Conservation (phyloP, 176 grass and related monocot species). For the Rhynchospora pubera region DNA sequence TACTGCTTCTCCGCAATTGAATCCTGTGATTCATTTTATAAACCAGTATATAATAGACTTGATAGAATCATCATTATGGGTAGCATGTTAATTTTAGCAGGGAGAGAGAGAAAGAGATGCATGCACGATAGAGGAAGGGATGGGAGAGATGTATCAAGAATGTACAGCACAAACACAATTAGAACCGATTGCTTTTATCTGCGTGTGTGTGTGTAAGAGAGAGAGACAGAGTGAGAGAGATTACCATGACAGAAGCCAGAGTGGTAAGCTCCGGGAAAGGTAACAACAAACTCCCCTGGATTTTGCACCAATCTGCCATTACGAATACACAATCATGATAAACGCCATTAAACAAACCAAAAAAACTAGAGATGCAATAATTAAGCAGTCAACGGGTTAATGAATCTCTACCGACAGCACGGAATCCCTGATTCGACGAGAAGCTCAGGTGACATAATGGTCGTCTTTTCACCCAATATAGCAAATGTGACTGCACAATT, state of each 20-base stretch:
- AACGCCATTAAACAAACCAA: conserved; percentile 9
- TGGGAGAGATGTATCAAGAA: neutral
- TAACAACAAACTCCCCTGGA: conserved; percentile 95
- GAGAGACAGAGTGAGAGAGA: neutral
- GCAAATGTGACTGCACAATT: conserved; percentile 62
- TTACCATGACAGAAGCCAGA: conserved; percentile 76
- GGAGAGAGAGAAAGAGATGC: neutral
- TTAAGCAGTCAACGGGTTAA: neutral
- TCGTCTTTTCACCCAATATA: conserved; percentile 77
- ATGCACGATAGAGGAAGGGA: neutral
- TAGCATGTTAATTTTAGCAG: neutral
- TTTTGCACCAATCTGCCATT: conserved; percentile 86
- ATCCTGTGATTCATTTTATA: conserved; percentile 41
- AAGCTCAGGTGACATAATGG: conserved; percentile 84
- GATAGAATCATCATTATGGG: neutral
- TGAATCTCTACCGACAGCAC: conserved; percentile 63
- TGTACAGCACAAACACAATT: neutral
- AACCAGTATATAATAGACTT: neutral
- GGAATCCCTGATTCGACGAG: conserved; percentile 69
- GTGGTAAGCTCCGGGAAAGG: conserved; percentile 94
- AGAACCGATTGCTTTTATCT: neutral
- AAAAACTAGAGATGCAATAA: neutral
- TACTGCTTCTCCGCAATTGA: conserved; percentile 86
- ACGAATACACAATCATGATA: neutral
- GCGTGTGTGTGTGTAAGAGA: neutral